Evolutionary conservation across 192 early-diverging fungal genomes (phyloP), one percentile per base, ranked within the genome.

Genomic region (Globomyces pollinis-pini): DNA sequence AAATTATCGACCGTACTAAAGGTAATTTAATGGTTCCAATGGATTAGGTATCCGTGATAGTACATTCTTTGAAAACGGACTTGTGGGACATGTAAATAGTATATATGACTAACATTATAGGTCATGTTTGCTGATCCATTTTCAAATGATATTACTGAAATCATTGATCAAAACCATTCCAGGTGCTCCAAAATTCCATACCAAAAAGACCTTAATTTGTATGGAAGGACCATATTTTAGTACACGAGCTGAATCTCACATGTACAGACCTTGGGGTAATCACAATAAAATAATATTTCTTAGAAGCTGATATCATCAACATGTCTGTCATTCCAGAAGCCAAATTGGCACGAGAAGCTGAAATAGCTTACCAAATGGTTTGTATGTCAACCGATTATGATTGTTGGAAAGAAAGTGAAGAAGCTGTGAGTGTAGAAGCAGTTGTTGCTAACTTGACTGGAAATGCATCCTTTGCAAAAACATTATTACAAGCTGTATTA

Each of bases 321-420:
- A 99, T 99, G 96, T 88, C 89, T 29, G 91, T 80, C 30, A 68
- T 99, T 45, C 94, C 96, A 26, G 96, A 99, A 68, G 76, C 94
- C 42, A 99, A 99, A 73, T 78, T 99, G 33, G 96, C 96, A 13
- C 77, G 90, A 49, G 96, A 99, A 73, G 93, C 93, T 36, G 96
- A 99, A 76, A 92, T 99, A 66, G 91, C 88, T 12, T 99, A 99
- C 66, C 90, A 94, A 61, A 90, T 96, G 83, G 80, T 99, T 30
- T 99, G 96, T 79, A 99, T 99, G 96, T 86, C 89, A 30, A 99
- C 96, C 30, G 96, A 99, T 79, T 99, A 98, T 66, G 96, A 99
- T 67, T 79, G 79, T 71, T 82, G 80, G 80, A 71, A 77, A 44
- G 77, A 65, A 32, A 57, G 66, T 18, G 76, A 79, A 67, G 80